Conservation (phyloP, 1,284 basidiomycete genomes). For the Rhizoctonia solani region DNA sequence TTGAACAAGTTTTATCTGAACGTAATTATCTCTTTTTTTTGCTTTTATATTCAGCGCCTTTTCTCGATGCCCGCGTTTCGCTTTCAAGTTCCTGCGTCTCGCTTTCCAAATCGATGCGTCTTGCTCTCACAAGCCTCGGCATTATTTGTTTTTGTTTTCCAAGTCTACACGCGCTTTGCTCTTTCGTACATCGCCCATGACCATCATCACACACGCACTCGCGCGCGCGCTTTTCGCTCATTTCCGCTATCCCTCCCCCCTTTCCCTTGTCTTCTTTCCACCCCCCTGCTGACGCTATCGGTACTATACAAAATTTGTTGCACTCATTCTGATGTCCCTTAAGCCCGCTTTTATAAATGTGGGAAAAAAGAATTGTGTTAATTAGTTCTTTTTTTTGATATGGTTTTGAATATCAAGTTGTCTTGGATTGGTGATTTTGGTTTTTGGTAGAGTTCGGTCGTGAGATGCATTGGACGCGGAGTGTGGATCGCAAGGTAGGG, state of each 20-base stretch:
- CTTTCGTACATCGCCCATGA: too few species aligned
- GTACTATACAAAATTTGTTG: conserved; percentile 35
- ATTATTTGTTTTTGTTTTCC: too few species aligned
- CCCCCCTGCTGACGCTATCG: too few species aligned
- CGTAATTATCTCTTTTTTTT: neutral
- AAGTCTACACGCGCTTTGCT: too few species aligned
- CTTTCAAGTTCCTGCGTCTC: neutral
- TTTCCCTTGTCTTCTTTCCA: neutral
- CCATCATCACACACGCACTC: too few species aligned
- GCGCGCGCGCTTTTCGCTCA: neutral
- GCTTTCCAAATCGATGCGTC: neutral
- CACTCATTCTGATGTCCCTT: conserved; percentile 30
- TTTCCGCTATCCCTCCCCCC: neutral
- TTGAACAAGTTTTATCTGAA: neutral
- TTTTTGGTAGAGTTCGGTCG: too few species aligned
- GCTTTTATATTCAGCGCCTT: neutral
- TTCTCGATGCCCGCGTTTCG: neutral
- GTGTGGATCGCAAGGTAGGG: too few species aligned
- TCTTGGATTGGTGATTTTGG: too few species aligned
- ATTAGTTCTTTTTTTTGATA: too few species aligned
- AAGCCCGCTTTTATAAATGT: neutral
- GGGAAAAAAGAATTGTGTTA: neutral
- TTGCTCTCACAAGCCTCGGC: too few species aligned
- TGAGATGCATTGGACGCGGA: too few species aligned
- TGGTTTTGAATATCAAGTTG: too few species aligned